phyloP scores from a whole-genome alignment of 805 yeast genomes.

The Ogataea glucozyma region DNA sequence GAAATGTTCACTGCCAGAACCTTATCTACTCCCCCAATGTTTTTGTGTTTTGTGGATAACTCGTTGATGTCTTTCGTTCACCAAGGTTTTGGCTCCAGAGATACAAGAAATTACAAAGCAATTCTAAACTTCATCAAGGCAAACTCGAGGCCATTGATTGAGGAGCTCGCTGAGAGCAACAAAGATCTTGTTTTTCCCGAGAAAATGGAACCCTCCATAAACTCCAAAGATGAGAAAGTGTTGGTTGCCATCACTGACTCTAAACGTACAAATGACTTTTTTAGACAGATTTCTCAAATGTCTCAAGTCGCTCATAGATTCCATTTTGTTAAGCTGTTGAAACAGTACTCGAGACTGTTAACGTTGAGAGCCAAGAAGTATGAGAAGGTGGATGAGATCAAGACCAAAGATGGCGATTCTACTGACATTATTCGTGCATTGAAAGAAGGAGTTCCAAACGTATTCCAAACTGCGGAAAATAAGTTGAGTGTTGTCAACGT shows the following conservation, averaged over 20 bases:
- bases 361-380: constrained; percentile 39
- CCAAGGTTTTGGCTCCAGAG: constrained; percentile 64
- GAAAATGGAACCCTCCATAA: constrained; percentile 19
- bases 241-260: constrained; percentile 51
- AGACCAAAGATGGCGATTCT: constrained; percentile 43
- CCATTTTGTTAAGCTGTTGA: constrained; percentile 37
- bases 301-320: constrained; percentile 50
- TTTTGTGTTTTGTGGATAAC: constrained; percentile 60
- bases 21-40: constrained; percentile 60
- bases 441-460: constrained; percentile 53
- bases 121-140: constrained; percentile 52
- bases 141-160: constrained; percentile 52
- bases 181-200: constrained; percentile 40
- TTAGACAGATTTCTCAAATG: constrained; percentile 28
- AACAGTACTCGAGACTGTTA: constrained; percentile 39
- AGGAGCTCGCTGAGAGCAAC: constrained; percentile 48
- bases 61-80: constrained; percentile 51
- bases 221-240: constrained; percentile 44
- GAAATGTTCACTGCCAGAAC: constrained; percentile 52
- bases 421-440: constrained; percentile 47
- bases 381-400: constrained; percentile 44
- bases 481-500: constrained; percentile 46
- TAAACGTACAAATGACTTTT: constrained; percentile 30
- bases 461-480: constrained; percentile 32
- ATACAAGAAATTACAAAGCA: constrained; percentile 51